Conservation (phyloP, 352 stramenopile genomes). For the Pythium scleroteichum region DNA sequence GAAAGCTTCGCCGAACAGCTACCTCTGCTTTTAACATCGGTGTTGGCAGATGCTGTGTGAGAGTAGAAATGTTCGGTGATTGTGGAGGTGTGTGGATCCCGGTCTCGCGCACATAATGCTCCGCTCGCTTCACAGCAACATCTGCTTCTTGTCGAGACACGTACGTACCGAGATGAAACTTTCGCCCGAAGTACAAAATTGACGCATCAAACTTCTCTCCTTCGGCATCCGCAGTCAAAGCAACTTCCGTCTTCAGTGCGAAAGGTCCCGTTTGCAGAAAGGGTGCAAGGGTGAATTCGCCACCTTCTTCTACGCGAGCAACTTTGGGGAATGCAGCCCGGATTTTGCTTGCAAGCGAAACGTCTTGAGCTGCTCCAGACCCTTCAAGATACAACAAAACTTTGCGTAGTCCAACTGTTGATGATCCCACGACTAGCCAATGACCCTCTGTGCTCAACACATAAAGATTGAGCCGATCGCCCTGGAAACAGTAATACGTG, state of each 20-base stretch:
- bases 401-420: slow-evolving; percentile 30
- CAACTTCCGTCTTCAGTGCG: slow-evolving; percentile 16
- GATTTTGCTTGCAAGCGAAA: slow-evolving; percentile 18
- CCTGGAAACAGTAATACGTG: slow-evolving; percentile 66
- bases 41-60: slow-evolving; percentile 2
- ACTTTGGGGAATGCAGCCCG: neutral
- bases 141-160: slow-evolving; percentile 26
- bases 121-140: slow-evolving; percentile 2
- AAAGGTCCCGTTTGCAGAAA: slow-evolving; percentile 22
- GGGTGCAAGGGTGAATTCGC: neutral
- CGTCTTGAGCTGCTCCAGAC: neutral
- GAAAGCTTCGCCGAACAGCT: slow-evolving; percentile 25
- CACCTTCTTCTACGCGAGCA: neutral
- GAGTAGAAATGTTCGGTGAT: neutral
- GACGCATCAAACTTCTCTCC: slow-evolving; percentile 25
- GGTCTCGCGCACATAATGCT: slow-evolving; percentile 5
- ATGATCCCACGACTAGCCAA: slow-evolving; percentile 42
- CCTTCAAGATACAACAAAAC: slow-evolving; percentile 60
- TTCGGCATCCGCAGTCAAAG: slow-evolving; percentile 9
- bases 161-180: slow-evolving; percentile 17
- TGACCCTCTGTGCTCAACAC: slow-evolving; percentile 45
- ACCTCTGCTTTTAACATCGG: slow-evolving; percentile 35
- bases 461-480: slow-evolving; percentile 57
- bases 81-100: slow-evolving; percentile 8
- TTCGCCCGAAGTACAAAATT: slow-evolving; percentile 24